phyloP scores from a whole-genome alignment of 2,329 filamentous ascomycete species.

The Berkeleyomyces basicola region DNA sequence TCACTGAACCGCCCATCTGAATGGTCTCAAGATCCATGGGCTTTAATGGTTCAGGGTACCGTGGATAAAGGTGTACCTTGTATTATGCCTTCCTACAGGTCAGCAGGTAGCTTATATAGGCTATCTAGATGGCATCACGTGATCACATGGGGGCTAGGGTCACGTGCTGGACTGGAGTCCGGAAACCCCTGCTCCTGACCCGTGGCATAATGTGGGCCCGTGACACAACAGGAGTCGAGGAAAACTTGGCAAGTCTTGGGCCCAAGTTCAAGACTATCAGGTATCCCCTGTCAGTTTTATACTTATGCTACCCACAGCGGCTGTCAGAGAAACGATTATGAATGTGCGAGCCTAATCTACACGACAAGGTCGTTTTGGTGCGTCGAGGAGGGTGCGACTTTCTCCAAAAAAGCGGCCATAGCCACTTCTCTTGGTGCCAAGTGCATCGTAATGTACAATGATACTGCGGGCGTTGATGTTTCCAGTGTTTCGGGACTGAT shows the following conservation, averaged over 20 bases:
- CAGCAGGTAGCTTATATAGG: constrained; percentile 28
- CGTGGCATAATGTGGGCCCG: constrained; percentile 26
- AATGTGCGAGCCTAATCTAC: constrained; percentile 36
- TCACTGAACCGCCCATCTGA: constrained; percentile 35
- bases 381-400: constrained; percentile 42
- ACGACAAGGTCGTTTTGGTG: constrained; percentile 40
- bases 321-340: constrained; percentile 33
- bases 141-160: constrained; percentile 24
- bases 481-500: constrained; percentile 19
- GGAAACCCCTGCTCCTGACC: constrained; percentile 27
- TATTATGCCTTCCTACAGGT: constrained; percentile 35
- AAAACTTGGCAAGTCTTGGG: constrained; percentile 25
- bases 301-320: constrained; percentile 30
- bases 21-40: constrained; percentile 36
- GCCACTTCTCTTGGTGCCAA: constrained; percentile 38
- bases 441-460: constrained; percentile 48
- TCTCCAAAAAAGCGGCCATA: constrained; percentile 33
- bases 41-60: constrained; percentile 33
- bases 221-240: constrained; percentile 31
- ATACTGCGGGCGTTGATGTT: constrained; percentile 24
- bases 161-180: too few relatives aligned
- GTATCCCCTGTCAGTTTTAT: constrained; percentile 35
- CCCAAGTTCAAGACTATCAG: constrained; percentile 27
- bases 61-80: constrained; percentile 36
- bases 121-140: constrained; percentile 30